phyloP scores from a whole-genome alignment of 441 rosid species.

The Brassica hybrid region DNA sequence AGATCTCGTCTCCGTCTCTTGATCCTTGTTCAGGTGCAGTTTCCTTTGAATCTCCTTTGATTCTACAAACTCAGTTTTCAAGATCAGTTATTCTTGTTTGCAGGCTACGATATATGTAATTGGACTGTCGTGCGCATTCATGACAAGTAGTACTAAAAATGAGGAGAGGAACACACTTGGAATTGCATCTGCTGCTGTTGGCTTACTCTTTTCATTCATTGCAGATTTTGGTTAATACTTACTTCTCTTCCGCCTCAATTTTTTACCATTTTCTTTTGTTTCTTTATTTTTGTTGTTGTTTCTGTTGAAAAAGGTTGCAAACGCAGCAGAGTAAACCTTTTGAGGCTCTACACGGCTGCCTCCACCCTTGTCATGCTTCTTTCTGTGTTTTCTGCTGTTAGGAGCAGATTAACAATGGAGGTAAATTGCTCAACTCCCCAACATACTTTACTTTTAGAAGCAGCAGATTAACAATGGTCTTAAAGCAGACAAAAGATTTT shows the following conservation, averaged over 20 bases:
- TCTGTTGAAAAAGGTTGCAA: constrained; percentile 55
- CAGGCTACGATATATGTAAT: constrained; percentile 58
- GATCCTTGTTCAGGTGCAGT: constrained; percentile 61
- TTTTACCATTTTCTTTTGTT: not conserved
- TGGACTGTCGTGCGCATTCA: constrained; percentile 45
- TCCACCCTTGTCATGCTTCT: constrained; percentile 52
- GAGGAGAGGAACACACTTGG: constrained; percentile 44
- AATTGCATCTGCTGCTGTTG: constrained; percentile 50
- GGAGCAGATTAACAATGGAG: constrained; percentile 51
- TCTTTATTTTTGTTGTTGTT: not conserved
- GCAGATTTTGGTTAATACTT: constrained; percentile 69
- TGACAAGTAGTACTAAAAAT: constrained; percentile 45
- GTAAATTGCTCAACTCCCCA: constrained; percentile 33
- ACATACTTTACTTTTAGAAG: not conserved
- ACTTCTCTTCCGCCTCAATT: not conserved
- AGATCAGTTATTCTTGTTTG: too few relatives aligned
- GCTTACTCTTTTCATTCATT: constrained; percentile 53
- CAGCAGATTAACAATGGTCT: not conserved
- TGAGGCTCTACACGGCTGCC: constrained; percentile 54
- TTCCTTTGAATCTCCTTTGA: not conserved
- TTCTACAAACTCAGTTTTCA: too few relatives aligned
- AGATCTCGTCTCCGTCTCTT: constrained; percentile 60
- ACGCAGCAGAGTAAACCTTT: constrained; percentile 55
- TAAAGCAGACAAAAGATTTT: not conserved
- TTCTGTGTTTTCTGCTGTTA: constrained; percentile 46